phyloP scores from a whole-genome alignment of 176 grass and related monocot species.

The Avena sativa region DNA sequence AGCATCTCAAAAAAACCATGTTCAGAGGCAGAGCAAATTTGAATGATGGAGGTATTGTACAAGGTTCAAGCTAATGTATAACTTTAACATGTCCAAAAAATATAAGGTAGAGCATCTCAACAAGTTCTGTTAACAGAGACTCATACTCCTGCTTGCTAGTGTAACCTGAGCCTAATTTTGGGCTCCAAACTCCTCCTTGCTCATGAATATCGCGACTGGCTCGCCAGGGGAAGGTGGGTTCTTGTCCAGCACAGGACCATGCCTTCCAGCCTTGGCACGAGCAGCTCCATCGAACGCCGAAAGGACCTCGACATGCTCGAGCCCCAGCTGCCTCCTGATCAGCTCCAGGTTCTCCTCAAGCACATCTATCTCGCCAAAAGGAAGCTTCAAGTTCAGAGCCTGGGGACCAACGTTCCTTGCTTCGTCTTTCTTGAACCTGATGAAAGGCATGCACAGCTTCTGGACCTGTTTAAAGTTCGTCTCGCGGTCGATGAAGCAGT shows the following conservation, averaged over 20 bases:
- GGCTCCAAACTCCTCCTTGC: conserved; percentile 51
- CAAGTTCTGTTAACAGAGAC: neutral
- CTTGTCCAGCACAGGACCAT: conserved; percentile 53
- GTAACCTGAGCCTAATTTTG: neutral
- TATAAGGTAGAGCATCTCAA: neutral
- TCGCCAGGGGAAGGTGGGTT: conserved; percentile 69
- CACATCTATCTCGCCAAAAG: conserved; percentile 70
- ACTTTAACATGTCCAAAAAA: conserved; percentile 1
- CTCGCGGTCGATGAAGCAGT: conserved; percentile 51
- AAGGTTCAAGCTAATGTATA: neutral
- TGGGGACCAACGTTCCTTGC: conserved; percentile 49
- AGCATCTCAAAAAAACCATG: neutral
- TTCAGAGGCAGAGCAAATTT: neutral
- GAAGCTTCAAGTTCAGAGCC: conserved; percentile 70
- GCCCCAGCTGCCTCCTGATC: conserved; percentile 71
- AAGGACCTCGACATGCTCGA: conserved; percentile 58
- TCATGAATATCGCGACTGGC: conserved; percentile 65
- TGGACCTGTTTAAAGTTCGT: conserved; percentile 71
- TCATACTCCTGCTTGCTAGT: neutral
- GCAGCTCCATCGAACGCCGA: conserved; percentile 43
- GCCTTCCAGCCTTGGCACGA: conserved; percentile 49
- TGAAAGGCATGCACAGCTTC: conserved; percentile 84
- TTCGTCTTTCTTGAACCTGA: conserved; percentile 80
- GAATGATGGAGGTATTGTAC: neutral
- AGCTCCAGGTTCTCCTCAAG: conserved; percentile 67